Conservation (phyloP, 306 rosid species). For the Cicer chorassanicum region DNA sequence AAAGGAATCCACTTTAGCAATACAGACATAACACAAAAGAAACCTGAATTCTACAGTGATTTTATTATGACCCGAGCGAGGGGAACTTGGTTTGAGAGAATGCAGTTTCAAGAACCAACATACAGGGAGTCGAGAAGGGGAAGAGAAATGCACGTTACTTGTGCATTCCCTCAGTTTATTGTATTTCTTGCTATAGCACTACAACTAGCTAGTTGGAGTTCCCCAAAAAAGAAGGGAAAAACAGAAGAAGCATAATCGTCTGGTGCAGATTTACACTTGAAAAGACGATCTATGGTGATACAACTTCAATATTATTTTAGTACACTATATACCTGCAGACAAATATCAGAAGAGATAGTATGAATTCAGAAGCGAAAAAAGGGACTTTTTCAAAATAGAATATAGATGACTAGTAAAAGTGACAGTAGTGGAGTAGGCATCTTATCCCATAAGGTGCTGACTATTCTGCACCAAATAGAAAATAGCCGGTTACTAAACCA, state of each 20-base stretch:
- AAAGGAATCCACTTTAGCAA: conserved; percentile 20
- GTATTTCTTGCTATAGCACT: conserved; percentile 40
- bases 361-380: conserved; percentile 36
- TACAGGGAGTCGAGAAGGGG: neutral
- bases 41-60: conserved; percentile 28
- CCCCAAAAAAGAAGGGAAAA: conserved; percentile 39
- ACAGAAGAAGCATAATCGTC: conserved; percentile 45
- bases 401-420: conserved; percentile 1
- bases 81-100: conserved; percentile 7
- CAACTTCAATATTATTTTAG: conserved; percentile 51
- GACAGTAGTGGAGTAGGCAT: conserved; percentile 3
- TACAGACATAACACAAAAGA: conserved; percentile 33
- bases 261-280: conserved; percentile 64
- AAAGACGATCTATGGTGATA: conserved; percentile 48
- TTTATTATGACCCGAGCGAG: conserved; percentile 44
- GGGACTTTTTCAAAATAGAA: neutral
- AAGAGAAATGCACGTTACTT: conserved; percentile 42
- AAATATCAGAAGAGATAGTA: conserved; percentile 37
- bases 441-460: conserved; percentile 3
- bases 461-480: conserved; percentile 38
- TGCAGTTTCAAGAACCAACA: conserved; percentile 28
- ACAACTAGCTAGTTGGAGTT: conserved; percentile 49
- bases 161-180: conserved; percentile 41
- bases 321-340: conserved; percentile 58
- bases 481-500: conserved; percentile 26